A percentile compares a stretch with the other conserved stretches of the same genome.
phyloP scores from a whole-genome alignment of 1,284 basidiomycete genomes.

The Farysia itapuensis region DNA sequence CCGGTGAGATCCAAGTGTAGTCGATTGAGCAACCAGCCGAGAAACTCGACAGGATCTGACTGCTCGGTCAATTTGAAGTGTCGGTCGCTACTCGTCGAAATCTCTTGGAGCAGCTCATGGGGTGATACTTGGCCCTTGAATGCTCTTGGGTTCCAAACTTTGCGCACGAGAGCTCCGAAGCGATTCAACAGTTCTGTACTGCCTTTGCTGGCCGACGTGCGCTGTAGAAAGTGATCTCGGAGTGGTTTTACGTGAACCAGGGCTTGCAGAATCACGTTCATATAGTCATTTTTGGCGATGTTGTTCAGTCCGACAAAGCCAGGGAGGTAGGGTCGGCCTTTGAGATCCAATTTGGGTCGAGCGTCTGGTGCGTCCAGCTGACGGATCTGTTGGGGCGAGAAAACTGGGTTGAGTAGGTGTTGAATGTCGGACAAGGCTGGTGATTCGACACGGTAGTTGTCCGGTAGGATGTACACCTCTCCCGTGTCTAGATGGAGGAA shows the following conservation, averaged over 20 bases:
- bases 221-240: constrained; percentile 69
- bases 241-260: constrained; percentile 87
- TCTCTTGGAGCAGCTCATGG: constrained; percentile 97
- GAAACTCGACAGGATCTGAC: constrained; percentile 93
- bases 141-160: constrained; percentile 77
- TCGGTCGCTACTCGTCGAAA: constrained; percentile 79
- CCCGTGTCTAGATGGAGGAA: constrained; percentile 92
- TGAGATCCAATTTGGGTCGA: constrained; percentile 66
- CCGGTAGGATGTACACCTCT: constrained; percentile 96
- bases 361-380: constrained; percentile 63
- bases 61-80: constrained; percentile 90
- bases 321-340: constrained; percentile 78
- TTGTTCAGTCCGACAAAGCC: constrained; percentile 97
- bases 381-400: constrained; percentile 64
- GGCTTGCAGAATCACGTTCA: constrained; percentile 94
- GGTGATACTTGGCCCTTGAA: constrained; percentile 97
- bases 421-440: constrained; percentile 93
- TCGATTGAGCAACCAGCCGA: constrained; percentile 91
- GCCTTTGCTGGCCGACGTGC: background rate
- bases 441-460: constrained; percentile 89
- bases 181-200: constrained; percentile 77
- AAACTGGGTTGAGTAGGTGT: constrained; percentile 82
- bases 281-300: constrained; percentile 93
- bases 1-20: constrained; percentile 90
- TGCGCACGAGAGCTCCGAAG: constrained; percentile 75